phyloP scores from a whole-genome alignment of 495 filamentous ascomycete species.

The Sordaria brevicollis region DNA sequence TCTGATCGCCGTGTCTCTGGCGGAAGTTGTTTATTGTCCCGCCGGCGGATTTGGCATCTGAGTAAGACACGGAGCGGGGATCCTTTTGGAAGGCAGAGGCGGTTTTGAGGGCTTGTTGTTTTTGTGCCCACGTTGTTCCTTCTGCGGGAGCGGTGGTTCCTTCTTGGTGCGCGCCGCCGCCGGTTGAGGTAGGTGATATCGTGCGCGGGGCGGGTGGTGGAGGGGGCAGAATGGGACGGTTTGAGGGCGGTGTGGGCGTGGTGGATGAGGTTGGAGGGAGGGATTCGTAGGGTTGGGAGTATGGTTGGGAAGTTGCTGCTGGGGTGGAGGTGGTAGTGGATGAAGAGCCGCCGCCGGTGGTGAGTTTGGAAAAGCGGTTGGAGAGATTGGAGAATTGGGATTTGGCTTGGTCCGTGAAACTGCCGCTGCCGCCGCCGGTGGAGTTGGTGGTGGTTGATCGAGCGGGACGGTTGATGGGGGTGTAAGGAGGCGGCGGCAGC shows the following conservation, averaged over 20 bases:
- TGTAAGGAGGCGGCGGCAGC: neutral
- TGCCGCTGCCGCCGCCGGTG: neutral
- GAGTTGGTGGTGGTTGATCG: constrained; percentile 6
- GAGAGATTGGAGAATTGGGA: constrained; percentile 50
- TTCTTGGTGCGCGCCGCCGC: neutral
- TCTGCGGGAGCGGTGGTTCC: constrained; percentile 6
- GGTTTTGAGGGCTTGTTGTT: constrained; percentile 50
- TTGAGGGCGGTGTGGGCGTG: neutral
- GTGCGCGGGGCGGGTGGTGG: neutral
- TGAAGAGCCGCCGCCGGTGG: neutral
- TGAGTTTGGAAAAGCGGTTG: constrained; percentile 53
- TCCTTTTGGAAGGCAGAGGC: constrained; percentile 44
- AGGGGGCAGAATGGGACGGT: neutral
- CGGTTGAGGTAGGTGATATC: neutral
- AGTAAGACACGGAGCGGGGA: constrained; percentile 46
- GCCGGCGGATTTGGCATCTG: constrained; percentile 43
- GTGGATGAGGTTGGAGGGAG: neutral
- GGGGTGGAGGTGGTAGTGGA: neutral
- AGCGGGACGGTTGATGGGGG: constrained; percentile 6
- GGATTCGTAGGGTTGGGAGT: neutral
- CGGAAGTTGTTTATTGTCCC: constrained; percentile 63
- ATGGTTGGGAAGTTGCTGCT: neutral
- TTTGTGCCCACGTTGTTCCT: constrained; percentile 53
- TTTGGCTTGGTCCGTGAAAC: neutral
- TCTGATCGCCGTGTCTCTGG: constrained; percentile 61